Percentiles rank a stretch among this genome's conserved stretches.
Conservation (phyloP, 2,329 filamentous ascomycete species). For the Pseudonectria foliicola region DNA sequence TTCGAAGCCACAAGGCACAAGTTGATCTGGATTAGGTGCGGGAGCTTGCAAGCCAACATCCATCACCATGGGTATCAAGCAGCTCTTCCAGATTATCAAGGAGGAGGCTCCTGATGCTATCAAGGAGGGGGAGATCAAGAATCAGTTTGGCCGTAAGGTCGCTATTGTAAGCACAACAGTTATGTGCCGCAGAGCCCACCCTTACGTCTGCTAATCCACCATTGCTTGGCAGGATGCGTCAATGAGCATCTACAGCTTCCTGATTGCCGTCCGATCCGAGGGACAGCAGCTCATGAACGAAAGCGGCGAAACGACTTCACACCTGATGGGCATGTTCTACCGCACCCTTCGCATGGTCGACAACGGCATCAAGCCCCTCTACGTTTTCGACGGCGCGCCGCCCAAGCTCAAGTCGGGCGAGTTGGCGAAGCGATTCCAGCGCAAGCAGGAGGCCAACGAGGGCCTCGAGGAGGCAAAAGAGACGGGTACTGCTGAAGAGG, state of each 20-base stretch:
- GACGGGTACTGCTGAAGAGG: constrained; percentile 91
- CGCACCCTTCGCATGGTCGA: constrained; percentile 96
- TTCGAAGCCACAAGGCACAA: background rate
- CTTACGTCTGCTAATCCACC: constrained; percentile 10
- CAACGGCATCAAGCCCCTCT: constrained; percentile 97
- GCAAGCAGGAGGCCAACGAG: constrained; percentile 87
- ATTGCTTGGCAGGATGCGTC: constrained; percentile 43
- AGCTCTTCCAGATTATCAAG: constrained; percentile 74
- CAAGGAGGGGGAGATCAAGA: constrained; percentile 97
- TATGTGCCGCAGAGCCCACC: too few species aligned
- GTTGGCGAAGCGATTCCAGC: constrained; percentile 89
- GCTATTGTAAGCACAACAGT: constrained; percentile 64
- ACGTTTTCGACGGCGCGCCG: constrained; percentile 94
- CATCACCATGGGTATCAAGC: constrained; percentile 56
- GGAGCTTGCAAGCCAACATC: too few species aligned
- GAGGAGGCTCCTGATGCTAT: constrained; percentile 93
- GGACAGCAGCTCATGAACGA: constrained; percentile 96
- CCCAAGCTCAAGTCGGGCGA: constrained; percentile 97
- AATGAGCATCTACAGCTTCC: constrained; percentile 98
- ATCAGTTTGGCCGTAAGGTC: constrained; percentile 96
- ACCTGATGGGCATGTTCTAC: constrained; percentile 99
- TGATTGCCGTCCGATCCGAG: constrained; percentile 93
- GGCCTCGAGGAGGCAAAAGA: constrained; percentile 93
- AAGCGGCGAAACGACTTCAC: constrained; percentile 91
- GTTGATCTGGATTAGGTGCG: background rate